Evolutionary conservation across 345 rosid species (phyloP), one percentile per base, ranked within the genome.

Genomic region (Populus euphratica): DNA sequence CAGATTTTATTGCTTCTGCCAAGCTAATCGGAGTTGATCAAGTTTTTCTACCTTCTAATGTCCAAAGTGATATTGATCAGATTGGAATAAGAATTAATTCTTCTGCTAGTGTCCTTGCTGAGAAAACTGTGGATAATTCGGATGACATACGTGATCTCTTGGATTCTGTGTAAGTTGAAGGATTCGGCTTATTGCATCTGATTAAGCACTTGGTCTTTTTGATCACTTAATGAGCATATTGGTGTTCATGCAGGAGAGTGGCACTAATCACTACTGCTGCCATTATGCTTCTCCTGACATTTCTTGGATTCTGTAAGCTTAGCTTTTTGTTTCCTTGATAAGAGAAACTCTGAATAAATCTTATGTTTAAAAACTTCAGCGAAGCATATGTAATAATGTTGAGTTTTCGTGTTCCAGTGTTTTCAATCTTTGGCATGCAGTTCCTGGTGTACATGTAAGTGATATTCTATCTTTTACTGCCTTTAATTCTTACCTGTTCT

Each of bases 1-100:
- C 97, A 0, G 89, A 87, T 71, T 87, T 81, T 83, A 89, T 96
- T 79, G 86, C 85, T 18, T 79, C 96, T 5, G 97, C 98, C 8
- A 93, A 87, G 88, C 87, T 89, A 83, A 75, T 83, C 73, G 86
- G 82, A 72, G 94, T 96, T 59, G 91, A 92, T 80, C 86, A 92
- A 68, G 91, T 93, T 27, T 85, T 79, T 76, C 83, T 96, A 64
- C 97, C 99, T 76, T 81, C 91, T 36, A 86, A 81, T 83, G 92
- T 96, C 20, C 98, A 93, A 85, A 77, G 97, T 52, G 97, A 96
- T 78, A 93, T 96, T 77, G 99, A 93, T 75, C 90, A 88, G 79
- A 85, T 93, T 4, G 97, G 84, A 81, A 76, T 78, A 13, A 92
- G 83, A 83, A 86, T 93, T 5, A 77, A 73, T 72, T 86, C 94